Evolutionary conservation across 2,329 filamentous ascomycete genomes (phyloP), one percentile per base, ranked within the genome.

Genomic region (Diaporthe destruens): DNA sequence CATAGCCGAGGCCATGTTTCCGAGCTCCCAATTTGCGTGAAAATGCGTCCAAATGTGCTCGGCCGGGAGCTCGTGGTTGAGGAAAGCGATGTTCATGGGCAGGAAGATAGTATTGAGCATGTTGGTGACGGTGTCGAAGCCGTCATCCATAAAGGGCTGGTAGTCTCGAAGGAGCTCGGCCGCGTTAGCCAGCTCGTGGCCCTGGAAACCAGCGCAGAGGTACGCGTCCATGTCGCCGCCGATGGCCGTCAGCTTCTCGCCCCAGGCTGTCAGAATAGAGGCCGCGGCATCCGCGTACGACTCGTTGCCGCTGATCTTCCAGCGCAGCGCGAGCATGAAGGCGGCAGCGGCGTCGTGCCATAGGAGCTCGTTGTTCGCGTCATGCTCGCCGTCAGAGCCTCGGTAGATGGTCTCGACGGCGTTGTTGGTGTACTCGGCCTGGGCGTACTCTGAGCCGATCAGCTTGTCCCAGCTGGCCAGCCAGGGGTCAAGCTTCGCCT

Each of bases 171-270:
- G 76, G 1, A 86, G 77, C 72, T 87, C 85, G 0, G 80, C 85
- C 0, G 82, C 84, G 59, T 87, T 87, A 20, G 84, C 85, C 16
- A 86, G 77, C 73, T 87, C 78, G 69, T 86, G 85, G 0, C 85
- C 85, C 44, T 87, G 84, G 2, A 87, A 74, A 0, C 85, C 84
- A 0, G 82, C 77, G 0, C 82, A 81, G 2, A 87, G 81, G 70
- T 78, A 82, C 34, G 75, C 80, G 71, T 86, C 84, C 68, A 70
- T 70, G 34, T 72, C 80, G 0, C 84, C 84, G 18, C 71, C 74
- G 44, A 85, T 80, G 2, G 66, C 59, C 0, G 76, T 79, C 7
- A 85, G 72, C 1, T 80, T 82, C 7, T 75, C 75, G 20, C 76
- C 76, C 84, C 84, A 86, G 2, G 77, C 81, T 59, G 82, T 79